phyloP scores from a whole-genome alignment of 805 yeast species.

The Teunomyces pallodes region DNA sequence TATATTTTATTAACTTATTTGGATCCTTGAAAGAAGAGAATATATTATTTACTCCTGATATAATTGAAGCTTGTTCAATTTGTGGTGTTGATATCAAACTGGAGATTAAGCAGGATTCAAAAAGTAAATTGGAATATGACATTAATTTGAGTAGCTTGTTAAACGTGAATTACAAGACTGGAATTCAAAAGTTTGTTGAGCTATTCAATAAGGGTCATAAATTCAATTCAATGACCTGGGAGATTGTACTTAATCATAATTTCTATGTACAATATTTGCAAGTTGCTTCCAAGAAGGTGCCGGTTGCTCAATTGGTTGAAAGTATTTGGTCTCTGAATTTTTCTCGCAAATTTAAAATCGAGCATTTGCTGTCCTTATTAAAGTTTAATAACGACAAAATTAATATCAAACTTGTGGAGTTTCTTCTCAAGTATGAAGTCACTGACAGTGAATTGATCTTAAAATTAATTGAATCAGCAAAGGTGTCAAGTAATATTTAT shows the following conservation, averaged over 20 bases:
- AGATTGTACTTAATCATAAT: constrained; percentile 24
- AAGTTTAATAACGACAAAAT: constrained; percentile 23
- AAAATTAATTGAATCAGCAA: constrained; percentile 7
- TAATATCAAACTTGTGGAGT: constrained; percentile 20
- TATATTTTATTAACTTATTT: constrained; percentile 12
- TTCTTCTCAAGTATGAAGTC: constrained; percentile 7
- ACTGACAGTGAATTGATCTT: constrained; percentile 6
- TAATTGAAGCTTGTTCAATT: constrained; percentile 11
- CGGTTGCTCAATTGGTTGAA: constrained; percentile 16
- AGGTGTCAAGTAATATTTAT: constrained; percentile 18
- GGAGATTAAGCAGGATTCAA: not conserved
- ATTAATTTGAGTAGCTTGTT: constrained; percentile 28
- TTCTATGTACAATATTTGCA: constrained; percentile 23
- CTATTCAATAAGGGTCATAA: constrained; percentile 28
- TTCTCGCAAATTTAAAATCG: constrained; percentile 6
- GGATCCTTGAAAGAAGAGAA: not conserved
- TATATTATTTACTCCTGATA: constrained; percentile 10
- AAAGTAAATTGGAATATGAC: constrained; percentile 12
- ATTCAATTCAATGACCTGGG: constrained; percentile 33
- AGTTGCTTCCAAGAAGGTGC: constrained; percentile 12
- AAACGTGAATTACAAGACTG: constrained; percentile 24
- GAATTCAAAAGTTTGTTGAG: constrained; percentile 24
- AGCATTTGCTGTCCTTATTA: constrained; percentile 16
- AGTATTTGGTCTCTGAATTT: constrained; percentile 22
- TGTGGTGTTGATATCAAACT: constrained; percentile 3